These are phyloP conservation scores for Lasiodiplodia theobromae DNA, from an alignment of 2,329 filamentous ascomycete genomes.

Conservation along the genomic window DNA sequence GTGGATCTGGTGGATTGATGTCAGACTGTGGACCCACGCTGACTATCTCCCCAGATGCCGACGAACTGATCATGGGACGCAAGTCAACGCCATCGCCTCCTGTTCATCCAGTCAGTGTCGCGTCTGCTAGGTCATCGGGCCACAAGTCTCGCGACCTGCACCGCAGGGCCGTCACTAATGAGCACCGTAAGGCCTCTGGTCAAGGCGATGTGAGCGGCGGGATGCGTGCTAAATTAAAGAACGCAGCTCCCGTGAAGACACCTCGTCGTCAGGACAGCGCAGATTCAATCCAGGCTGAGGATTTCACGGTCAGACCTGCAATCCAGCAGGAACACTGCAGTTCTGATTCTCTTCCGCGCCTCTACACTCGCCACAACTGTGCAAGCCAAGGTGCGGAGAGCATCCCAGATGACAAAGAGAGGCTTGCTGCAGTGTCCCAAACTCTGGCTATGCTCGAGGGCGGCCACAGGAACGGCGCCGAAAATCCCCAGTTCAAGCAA, in stretches of 20 bases:
- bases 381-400: neutral
- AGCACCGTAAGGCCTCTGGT: constrained; percentile 19
- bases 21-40: constrained; percentile 20
- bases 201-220: neutral
- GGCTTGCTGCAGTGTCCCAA: constrained; percentile 6
- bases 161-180: constrained; percentile 22
- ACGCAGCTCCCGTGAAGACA: neutral
- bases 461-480: neutral
- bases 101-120: neutral
- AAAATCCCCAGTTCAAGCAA: neutral
- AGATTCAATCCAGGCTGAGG: constrained; percentile 17
- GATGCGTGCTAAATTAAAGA: neutral
- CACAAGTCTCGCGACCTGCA: constrained; percentile 4
- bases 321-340: neutral
- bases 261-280: constrained; percentile 1
- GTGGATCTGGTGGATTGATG: neutral
- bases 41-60: constrained; percentile 19
- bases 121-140: neutral
- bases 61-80: constrained; percentile 23
- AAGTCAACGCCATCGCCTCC: constrained; percentile 14
- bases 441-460: constrained; percentile 13
- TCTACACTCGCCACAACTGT: neutral
- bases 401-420: neutral
- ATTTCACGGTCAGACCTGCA: constrained; percentile 1
- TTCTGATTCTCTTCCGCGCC: neutral